These are phyloP conservation scores for Plasmodium cynomolgi DNA, from an alignment of 169 alveolate genomes.

Conservation along the genomic window DNA sequence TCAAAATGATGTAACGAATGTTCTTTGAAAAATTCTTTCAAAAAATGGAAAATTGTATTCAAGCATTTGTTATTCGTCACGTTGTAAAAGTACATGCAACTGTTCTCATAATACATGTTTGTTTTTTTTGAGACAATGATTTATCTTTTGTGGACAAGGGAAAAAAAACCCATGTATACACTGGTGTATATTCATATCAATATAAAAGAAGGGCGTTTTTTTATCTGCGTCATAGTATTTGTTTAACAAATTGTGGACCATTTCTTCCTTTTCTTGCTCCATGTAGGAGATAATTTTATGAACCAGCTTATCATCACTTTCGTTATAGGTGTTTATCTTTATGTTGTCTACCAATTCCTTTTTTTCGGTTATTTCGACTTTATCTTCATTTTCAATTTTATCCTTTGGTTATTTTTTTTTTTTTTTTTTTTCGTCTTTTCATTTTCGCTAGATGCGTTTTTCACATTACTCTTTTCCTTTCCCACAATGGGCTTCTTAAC, in stretches of 20 bases:
- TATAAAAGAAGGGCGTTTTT: conserved; percentile 71
- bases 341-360: conserved; percentile 76
- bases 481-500: not conserved
- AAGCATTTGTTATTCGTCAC: conserved; percentile 64
- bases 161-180: conserved; percentile 77
- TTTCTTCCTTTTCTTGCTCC: conserved; percentile 71
- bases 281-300: conserved; percentile 20
- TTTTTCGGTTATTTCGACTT: conserved; percentile 76
- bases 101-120: not conserved
- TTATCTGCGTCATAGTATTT: conserved; percentile 78
- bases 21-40: conserved; percentile 70
- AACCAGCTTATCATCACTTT: conserved; percentile 56
- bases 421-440: conserved; percentile 31
- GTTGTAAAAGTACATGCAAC: conserved; percentile 74
- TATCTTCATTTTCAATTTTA: conserved; percentile 80
- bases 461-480: not conserved
- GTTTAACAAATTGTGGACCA: conserved; percentile 74
- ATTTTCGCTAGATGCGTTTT: conserved; percentile 9
- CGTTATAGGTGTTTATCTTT: conserved; percentile 77
- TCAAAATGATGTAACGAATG: conserved; percentile 50
- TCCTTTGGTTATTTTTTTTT: conserved; percentile 54
- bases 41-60: conserved; percentile 36
- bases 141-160: conserved; percentile 67
- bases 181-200: conserved; percentile 76
- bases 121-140: conserved; percentile 36